These are phyloP conservation scores for Salvia hispanica DNA, from an alignment of 257 asterid genomes.

Conservation along the genomic window DNA sequence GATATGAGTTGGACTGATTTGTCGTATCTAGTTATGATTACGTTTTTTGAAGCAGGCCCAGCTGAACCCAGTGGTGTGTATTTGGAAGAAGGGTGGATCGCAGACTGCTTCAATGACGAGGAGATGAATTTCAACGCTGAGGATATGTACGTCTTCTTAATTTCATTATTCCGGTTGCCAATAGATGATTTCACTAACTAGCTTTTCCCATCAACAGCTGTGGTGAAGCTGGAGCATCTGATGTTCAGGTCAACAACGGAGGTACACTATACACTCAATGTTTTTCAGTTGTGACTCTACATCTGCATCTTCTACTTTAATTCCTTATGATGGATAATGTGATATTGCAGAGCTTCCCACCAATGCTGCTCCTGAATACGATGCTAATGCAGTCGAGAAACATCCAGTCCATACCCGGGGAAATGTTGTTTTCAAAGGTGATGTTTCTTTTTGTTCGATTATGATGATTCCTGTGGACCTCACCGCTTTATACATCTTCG, in stretches of 20 bases:
- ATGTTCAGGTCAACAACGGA: constrained; percentile 53
- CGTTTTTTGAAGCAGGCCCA: constrained; percentile 29
- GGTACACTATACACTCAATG: constrained; percentile 38
- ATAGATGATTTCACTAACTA: constrained; percentile 26
- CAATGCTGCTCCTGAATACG: constrained; percentile 44
- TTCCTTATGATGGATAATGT: constrained; percentile 3
- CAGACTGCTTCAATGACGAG: constrained; percentile 69
- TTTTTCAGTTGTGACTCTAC: not conserved
- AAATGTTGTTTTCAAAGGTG: constrained; percentile 77
- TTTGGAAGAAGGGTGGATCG: constrained; percentile 87
- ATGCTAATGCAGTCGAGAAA: constrained; percentile 47
- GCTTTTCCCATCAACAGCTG: constrained; percentile 41
- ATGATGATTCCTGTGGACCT: not conserved
- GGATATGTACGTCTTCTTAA: constrained; percentile 54
- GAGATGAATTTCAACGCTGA: constrained; percentile 47
- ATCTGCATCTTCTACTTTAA: not conserved
- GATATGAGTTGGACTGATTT: not conserved
- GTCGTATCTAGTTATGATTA: not conserved
- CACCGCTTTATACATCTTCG: constrained; percentile 3
- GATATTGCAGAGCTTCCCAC: constrained; percentile 55
- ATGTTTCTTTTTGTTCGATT: constrained; percentile 1
- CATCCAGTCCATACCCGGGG: constrained; percentile 52
- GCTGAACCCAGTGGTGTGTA: constrained; percentile 44
- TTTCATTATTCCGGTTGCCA: constrained; percentile 6
- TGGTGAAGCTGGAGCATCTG: constrained; percentile 52